A percentile compares a stretch with the other conserved stretches of the same genome.
phyloP scores from a whole-genome alignment of 768 basidiomycete genomes.

The Trametes villosa region DNA sequence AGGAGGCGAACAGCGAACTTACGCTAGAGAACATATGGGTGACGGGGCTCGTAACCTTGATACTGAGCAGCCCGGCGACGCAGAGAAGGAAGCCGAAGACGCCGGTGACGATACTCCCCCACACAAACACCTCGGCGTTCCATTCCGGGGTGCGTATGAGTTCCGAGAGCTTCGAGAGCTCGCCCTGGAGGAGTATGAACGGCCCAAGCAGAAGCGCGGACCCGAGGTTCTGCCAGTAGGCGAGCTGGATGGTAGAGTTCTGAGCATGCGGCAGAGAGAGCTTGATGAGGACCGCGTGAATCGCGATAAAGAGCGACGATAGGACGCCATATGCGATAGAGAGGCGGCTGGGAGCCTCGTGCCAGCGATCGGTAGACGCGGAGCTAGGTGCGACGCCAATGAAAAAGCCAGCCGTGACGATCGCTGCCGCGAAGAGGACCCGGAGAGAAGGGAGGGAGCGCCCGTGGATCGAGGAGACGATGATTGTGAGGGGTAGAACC shows the following conservation, averaged over 20 bases:
- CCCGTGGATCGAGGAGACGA: slow-evolving; percentile 66
- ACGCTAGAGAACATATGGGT: slow-evolving; percentile 87
- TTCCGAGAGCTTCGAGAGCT: slow-evolving; percentile 46
- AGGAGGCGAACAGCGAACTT: slow-evolving; percentile 33
- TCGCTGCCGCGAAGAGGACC: slow-evolving; percentile 59
- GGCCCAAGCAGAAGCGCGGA: slow-evolving; percentile 68
- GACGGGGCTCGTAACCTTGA: slow-evolving; percentile 81
- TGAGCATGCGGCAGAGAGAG: slow-evolving; percentile 66
- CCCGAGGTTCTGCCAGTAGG: slow-evolving; percentile 79
- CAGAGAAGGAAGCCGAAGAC: slow-evolving; percentile 83
- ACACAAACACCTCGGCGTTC: slow-evolving; percentile 59
- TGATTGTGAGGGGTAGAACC: slow-evolving; percentile 80
- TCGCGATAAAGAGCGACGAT: slow-evolving; percentile 74
- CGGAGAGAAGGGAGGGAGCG: slow-evolving; percentile 54
- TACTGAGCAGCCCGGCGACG: slow-evolving; percentile 76
- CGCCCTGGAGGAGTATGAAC: slow-evolving; percentile 61
- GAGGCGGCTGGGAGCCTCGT: slow-evolving; percentile 49
- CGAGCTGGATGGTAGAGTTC: slow-evolving; percentile 73
- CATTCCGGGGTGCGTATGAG: slow-evolving; percentile 47
- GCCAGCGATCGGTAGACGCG: slow-evolving; percentile 33
- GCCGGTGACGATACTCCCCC: slow-evolving; percentile 72
- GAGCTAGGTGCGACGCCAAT: slow-evolving; percentile 67
- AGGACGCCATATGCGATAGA: slow-evolving; percentile 72
- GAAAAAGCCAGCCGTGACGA: slow-evolving; percentile 79
- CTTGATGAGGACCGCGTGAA: slow-evolving; percentile 80